Evolutionary conservation across 106 monocot species (phyloP).

Genomic region (Vanilla planifolia): DNA sequence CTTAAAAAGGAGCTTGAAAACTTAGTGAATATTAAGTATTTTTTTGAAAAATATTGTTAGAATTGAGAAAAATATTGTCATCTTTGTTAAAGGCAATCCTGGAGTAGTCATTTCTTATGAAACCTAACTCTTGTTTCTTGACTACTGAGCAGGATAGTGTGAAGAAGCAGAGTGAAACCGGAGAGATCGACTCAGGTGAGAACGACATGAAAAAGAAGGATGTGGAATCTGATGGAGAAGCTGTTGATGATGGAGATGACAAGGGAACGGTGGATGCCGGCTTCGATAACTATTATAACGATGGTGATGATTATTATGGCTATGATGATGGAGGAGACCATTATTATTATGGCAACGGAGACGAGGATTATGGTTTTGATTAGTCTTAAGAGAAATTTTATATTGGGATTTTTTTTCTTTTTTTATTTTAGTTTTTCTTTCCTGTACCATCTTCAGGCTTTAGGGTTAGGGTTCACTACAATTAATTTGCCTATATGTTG

Average conservation of each 20-base stretch:
- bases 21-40: background rate
- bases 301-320: slow-evolving; percentile 18
- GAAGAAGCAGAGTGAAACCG: slow-evolving; percentile 34
- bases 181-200: background rate
- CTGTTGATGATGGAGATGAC: slow-evolving; percentile 14
- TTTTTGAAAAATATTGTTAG: background rate
- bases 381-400: too few species aligned
- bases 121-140: too few species aligned
- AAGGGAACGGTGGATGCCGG: slow-evolving; percentile 11
- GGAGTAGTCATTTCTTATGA: too few species aligned
- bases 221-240: slow-evolving; percentile 7
- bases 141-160: slow-evolving; percentile 18
- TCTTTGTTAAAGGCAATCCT: too few species aligned
- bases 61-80: too few species aligned
- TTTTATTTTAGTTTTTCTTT: too few species aligned
- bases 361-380: slow-evolving; percentile 14
- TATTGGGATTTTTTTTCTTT: too few species aligned
- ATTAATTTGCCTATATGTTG: too few species aligned
- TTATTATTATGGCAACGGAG: slow-evolving; percentile 4
- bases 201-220: too few species aligned
- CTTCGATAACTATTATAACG: background rate
- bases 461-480: too few species aligned
- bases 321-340: slow-evolving; percentile 28
- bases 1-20: background rate
- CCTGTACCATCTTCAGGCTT: too few species aligned